These are phyloP conservation scores for Neolentinus lepideus DNA, from an alignment of 1,284 basidiomycete species.

Conservation along the genomic window DNA sequence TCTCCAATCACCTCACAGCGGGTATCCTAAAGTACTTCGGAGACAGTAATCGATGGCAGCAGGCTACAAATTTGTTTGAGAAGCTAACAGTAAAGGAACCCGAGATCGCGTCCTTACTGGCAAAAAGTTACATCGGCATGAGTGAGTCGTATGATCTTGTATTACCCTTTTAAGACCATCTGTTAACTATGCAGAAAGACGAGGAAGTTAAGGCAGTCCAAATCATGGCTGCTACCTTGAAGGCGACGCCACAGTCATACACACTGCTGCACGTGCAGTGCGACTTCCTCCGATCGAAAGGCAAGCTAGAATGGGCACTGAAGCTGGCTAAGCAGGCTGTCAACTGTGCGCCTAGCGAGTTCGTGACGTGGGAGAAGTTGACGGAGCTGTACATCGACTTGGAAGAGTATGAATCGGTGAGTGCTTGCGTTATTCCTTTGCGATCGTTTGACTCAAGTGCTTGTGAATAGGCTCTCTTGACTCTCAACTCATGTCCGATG, in stretches of 20 bases:
- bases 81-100: constrained; percentile 82
- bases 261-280: constrained; percentile 92
- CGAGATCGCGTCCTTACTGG: constrained; percentile 86
- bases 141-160: constrained; percentile 48
- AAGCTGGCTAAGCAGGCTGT: constrained; percentile 92
- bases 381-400: constrained; percentile 93
- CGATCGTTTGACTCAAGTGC: not conserved
- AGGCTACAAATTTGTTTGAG: constrained; percentile 93
- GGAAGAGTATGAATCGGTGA: constrained; percentile 75
- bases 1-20: constrained; percentile 93
- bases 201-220: constrained; percentile 98
- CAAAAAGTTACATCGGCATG: constrained; percentile 94
- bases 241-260: constrained; percentile 86
- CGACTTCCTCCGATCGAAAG: constrained; percentile 87
- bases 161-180: not conserved
- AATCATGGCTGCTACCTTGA: constrained; percentile 83
- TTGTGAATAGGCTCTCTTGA: constrained; percentile 67
- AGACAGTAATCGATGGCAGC: constrained; percentile 82
- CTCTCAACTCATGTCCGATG: constrained; percentile 99
- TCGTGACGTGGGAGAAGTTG: constrained; percentile 97
- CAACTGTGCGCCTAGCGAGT: constrained; percentile 96
- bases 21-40: constrained; percentile 98
- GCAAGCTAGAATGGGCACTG: constrained; percentile 83
- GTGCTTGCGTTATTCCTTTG: constrained; percentile 10
- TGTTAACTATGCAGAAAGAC: constrained; percentile 40